These are phyloP conservation scores for Panaeolus papilionaceus DNA, from an alignment of 768 basidiomycete genomes.

Conservation along the genomic window DNA sequence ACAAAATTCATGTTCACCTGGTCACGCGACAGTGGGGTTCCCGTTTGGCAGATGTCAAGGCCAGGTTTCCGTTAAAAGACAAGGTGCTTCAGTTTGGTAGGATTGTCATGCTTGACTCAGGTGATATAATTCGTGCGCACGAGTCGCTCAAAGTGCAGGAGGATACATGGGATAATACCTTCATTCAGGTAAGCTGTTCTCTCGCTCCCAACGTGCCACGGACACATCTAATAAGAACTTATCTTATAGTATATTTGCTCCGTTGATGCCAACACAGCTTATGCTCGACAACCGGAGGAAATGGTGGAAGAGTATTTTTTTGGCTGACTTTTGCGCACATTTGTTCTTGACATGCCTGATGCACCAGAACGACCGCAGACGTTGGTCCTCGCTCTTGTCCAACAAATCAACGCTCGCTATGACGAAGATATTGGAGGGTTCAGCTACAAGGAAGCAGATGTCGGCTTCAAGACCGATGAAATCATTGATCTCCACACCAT, in stretches of 20 bases:
- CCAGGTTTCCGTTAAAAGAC: not conserved
- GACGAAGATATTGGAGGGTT: not conserved
- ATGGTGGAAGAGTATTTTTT: not conserved
- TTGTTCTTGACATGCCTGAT: not conserved
- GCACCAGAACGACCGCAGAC: not conserved
- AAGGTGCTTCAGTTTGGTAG: not conserved
- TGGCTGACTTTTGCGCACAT: not conserved
- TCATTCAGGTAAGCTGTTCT: slow-evolving; percentile 6
- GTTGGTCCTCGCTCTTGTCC: not conserved
- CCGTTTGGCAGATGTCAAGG: not conserved
- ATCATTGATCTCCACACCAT: not conserved
- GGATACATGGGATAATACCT: not conserved
- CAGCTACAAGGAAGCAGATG: too few species aligned
- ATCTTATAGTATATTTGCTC: not conserved
- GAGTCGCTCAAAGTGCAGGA: not conserved
- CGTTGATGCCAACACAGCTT: not conserved
- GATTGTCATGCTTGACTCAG: not conserved
- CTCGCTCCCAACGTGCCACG: not conserved
- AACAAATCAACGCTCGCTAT: not conserved
- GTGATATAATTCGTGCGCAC: not conserved
- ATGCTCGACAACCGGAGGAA: not conserved
- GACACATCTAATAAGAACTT: not conserved
- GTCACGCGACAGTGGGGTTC: not conserved
- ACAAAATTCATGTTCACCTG: not conserved
- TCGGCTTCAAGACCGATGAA: not conserved